Evolutionary conservation across 805 yeast genomes (phyloP).

Genomic region (Candida xyloterini): DNA sequence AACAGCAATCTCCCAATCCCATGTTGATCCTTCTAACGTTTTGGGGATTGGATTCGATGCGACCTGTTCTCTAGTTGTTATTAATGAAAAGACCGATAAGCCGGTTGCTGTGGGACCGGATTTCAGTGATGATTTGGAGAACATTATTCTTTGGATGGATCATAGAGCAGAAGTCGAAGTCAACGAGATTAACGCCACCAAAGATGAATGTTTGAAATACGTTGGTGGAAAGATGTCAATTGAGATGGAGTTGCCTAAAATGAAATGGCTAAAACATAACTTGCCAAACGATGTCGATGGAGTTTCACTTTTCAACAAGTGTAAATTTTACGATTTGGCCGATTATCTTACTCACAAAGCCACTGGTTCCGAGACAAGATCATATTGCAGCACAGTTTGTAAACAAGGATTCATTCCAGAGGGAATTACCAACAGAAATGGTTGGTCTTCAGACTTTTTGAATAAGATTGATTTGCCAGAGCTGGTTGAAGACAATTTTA

Average conservation of each 20-base stretch:
- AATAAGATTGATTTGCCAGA: slow-evolving; percentile 68
- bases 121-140: slow-evolving; percentile 66
- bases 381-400: slow-evolving; percentile 88
- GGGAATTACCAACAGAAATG: slow-evolving; percentile 88
- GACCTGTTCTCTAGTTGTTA: slow-evolving; percentile 88
- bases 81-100: slow-evolving; percentile 57
- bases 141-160: slow-evolving; percentile 97
- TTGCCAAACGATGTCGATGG: slow-evolving; percentile 50
- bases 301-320: slow-evolving; percentile 42
- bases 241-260: slow-evolving; percentile 97
- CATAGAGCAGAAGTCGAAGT: slow-evolving; percentile 90
- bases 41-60: slow-evolving; percentile 96
- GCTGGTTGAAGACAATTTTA: slow-evolving; percentile 70
- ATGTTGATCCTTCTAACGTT: slow-evolving; percentile 62
- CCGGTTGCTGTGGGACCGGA: slow-evolving; percentile 94
- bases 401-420: slow-evolving; percentile 93
- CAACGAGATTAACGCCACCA: slow-evolving; percentile 71
- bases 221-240: slow-evolving; percentile 98
- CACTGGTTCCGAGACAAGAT: slow-evolving; percentile 81
- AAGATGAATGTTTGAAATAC: slow-evolving; percentile 76
- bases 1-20: slow-evolving; percentile 69
- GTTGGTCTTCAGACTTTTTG: slow-evolving; percentile 87
- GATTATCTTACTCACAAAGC: slow-evolving; percentile 92
- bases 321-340: slow-evolving; percentile 88
- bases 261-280: slow-evolving; percentile 91